phyloP scores from a whole-genome alignment of 192 early-diverging fungal genomes.

The Dissophora ornata region DNA sequence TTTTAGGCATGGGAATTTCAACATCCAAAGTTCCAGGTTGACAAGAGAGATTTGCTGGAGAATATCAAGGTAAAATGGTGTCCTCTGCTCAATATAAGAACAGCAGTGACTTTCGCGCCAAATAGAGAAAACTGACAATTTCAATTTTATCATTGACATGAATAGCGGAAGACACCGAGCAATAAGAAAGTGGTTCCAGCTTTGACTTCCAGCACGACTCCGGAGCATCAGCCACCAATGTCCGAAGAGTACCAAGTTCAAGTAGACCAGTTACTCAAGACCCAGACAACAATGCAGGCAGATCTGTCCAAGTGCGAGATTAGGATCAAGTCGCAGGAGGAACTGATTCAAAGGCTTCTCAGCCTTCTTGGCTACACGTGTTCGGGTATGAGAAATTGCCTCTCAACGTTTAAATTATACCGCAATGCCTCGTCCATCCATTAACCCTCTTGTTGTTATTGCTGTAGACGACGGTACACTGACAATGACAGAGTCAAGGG shows the following conservation, averaged over 20 bases:
- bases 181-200: conserved; percentile 37
- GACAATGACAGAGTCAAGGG: conserved; percentile 5
- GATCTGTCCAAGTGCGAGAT: conserved; percentile 59
- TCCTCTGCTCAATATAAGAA: not conserved
- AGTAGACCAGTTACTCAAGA: conserved; percentile 53
- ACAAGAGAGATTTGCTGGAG: conserved; percentile 65
- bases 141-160: too few species aligned
- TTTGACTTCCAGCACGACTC: not conserved
- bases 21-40: conserved; percentile 73
- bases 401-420: not conserved
- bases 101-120: not conserved
- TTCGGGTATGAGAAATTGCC: conserved; percentile 46
- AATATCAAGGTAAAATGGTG: conserved; percentile 58
- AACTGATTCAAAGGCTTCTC: conserved; percentile 59
- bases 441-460: not conserved
- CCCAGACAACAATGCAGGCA: conserved; percentile 56
- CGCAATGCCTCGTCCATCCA: conserved; percentile 1
- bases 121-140: not conserved
- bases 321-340: conserved; percentile 60
- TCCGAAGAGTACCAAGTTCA: conserved; percentile 55
- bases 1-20: conserved; percentile 72
- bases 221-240: conserved; percentile 16
- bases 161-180: conserved; percentile 56
- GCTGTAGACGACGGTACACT: conserved; percentile 24
- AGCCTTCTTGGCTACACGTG: conserved; percentile 47